Evolutionary conservation across 495 filamentous ascomycete species (phyloP), one percentile per base, ranked within the genome.

Genomic region (Acidiella bohemica): DNA sequence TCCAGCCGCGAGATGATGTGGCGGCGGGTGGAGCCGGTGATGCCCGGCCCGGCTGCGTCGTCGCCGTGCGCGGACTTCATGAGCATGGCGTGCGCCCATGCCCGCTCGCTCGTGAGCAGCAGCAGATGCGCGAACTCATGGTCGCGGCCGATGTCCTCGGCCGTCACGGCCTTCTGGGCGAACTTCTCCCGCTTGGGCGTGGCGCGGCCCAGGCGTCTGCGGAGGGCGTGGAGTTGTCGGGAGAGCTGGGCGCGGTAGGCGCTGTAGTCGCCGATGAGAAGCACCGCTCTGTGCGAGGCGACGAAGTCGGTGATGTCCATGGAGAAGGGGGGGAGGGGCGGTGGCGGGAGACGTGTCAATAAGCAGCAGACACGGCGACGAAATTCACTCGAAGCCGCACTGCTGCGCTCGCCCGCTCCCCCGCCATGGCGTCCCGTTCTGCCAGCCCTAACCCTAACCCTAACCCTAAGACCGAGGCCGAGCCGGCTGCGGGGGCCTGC

Each of bases 61-160:
- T 82, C 75, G 28, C 83, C 72, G 57, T 93, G 81, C 17, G 73
- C 60, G 5, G 85, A 73, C 59, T 93, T 94, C 71, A 95, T 84
- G 49, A 81, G 70, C 85, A 94, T 90, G 36, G 87, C 92, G 55
- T 93, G 78, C 1, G 92, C 92, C 86, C 92, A 96, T 37, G 92
- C 84, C 48, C 92, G 73, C 63, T 99, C 92, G 42, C 86, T 73
- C 23, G 77, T 79, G 48, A 93, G 73, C 39, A 99, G 70, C 29
- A 87, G 67, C 29, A 93, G 70, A 44, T 84, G 68, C 27, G 81
- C 73, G 56, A 78, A 88, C 85, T 79, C 81, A 57, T 77, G 68
- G 62, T 92, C 81, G 32, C 64, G 63, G 25, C 67, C 72, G 45
- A 99, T 70, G 63, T 94, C 77, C 46, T 81, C 78, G 20, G 80